A percentile compares a stretch with the other conserved stretches of the same genome.
Conservation (phyloP, 1,139 yeast genomes). For the Hyphopichia burtonii region DNA sequence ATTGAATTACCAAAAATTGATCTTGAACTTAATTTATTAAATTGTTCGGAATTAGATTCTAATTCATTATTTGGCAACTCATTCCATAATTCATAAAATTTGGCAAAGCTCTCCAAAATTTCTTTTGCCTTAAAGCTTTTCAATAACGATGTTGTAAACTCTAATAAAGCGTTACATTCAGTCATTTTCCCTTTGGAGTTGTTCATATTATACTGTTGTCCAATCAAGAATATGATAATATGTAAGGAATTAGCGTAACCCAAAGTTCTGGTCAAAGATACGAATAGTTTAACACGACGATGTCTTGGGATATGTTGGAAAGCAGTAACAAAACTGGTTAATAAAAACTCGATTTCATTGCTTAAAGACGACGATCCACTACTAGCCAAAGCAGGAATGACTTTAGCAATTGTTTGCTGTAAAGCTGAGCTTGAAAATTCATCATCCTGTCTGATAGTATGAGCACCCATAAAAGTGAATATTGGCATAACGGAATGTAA, state of each 20-base stretch:
- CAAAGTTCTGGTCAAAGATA: conserved; percentile 73
- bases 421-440: conserved; percentile 91
- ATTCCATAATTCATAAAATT: conserved; percentile 57
- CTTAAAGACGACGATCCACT: conserved; percentile 50
- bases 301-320: conserved; percentile 95
- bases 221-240: conserved; percentile 71
- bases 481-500: conserved; percentile 98
- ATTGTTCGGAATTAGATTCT: conserved; percentile 38
- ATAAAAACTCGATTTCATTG: conserved; percentile 77
- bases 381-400: conserved; percentile 83
- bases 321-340: conserved; percentile 89
- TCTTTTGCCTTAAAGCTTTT: conserved; percentile 66
- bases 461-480: conserved; percentile 98
- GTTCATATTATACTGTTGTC: conserved; percentile 68
- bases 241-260: conserved; percentile 71
- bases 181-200: conserved; percentile 54
- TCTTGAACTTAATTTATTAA: conserved; percentile 44
- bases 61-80: conserved; percentile 42
- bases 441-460: conserved; percentile 93
- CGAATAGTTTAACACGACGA: conserved; percentile 82
- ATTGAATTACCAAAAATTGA: conserved; percentile 66
- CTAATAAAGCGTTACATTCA: conserved; percentile 66
- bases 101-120: conserved; percentile 60
- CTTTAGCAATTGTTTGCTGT: conserved; percentile 86
- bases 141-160: conserved; percentile 69